Percentiles rank a stretch among this genome's conserved stretches.
These are phyloP conservation scores for Nitzschia putrida DNA, from an alignment of 108 stramenopile species.

Conservation along the genomic window DNA sequence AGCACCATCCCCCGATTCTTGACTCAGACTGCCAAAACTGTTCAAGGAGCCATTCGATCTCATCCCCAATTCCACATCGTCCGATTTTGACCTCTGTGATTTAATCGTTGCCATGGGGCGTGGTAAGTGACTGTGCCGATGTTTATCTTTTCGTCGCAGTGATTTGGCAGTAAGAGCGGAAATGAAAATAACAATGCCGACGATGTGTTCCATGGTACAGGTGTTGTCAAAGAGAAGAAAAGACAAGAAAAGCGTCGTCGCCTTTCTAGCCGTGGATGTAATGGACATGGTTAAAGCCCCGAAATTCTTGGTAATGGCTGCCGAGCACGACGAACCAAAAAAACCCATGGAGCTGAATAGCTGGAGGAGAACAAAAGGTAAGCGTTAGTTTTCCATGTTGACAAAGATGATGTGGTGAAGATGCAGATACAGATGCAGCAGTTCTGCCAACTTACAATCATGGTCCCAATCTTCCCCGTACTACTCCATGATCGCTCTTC, in stretches of 20 bases:
- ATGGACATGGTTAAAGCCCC: conserved; percentile 90
- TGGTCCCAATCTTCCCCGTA: conserved; percentile 55
- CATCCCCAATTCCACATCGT: neutral
- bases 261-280: conserved; percentile 85
- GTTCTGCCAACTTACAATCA: conserved; percentile 32
- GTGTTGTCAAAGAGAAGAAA: conserved; percentile 86
- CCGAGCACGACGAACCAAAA: conserved; percentile 78
- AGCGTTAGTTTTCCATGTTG: neutral
- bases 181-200: conserved; percentile 79
- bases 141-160: conserved; percentile 40
- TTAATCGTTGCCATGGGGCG: too few relatives aligned
- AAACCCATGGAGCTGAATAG: conserved; percentile 83
- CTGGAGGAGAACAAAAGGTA: neutral
- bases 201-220: conserved; percentile 78
- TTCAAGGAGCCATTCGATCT: too few relatives aligned
- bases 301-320: conserved; percentile 90
- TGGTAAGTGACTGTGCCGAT: neutral
- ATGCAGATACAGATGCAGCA: neutral
- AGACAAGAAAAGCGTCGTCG: conserved; percentile 87
- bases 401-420: neutral
- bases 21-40: conserved; percentile 4
- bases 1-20: neutral
- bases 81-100: neutral
- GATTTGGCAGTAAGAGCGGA: conserved; percentile 75
- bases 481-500: conserved; percentile 70